Conservation (phyloP, 305 asterid genomes). For the Caryopteris hybrid region DNA sequence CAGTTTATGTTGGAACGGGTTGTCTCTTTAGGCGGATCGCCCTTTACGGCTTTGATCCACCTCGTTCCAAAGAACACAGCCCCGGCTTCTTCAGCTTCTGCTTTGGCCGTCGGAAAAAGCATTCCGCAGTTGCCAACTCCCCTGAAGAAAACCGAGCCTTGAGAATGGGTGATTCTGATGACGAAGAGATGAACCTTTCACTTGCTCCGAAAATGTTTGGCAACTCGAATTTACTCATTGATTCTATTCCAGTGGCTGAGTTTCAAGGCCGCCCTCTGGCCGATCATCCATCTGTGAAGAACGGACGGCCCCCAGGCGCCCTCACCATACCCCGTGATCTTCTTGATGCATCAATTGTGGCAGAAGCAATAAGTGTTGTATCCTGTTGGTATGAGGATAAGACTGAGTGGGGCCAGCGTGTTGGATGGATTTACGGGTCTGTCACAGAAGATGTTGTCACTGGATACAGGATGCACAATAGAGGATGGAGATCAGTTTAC, state of each 20-base stretch:
- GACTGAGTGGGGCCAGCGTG: conserved; percentile 78
- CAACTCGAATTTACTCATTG: conserved; percentile 55
- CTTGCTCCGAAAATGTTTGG: conserved; percentile 64
- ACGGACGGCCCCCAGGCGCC: conserved; percentile 73
- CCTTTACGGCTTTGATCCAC: conserved; percentile 72
- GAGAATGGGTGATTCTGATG: conserved; percentile 52
- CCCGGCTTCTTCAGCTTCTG: conserved; percentile 35
- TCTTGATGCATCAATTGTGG: conserved; percentile 62
- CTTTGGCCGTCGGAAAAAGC: conserved; percentile 33
- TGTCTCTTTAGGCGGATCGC: conserved; percentile 65
- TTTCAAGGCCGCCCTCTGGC: conserved; percentile 75
- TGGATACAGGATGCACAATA: conserved; percentile 71
- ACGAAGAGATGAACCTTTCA: conserved; percentile 45
- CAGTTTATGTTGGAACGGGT: conserved; percentile 74
- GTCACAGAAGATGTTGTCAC: conserved; percentile 76
- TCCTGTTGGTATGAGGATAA: conserved; percentile 82
- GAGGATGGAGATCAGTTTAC: conserved; percentile 75
- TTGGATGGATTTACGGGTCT: conserved; percentile 78
- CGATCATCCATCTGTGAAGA: conserved; percentile 73
- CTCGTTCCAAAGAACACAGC: conserved; percentile 59
- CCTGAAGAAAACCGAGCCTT: conserved; percentile 53
- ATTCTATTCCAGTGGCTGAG: conserved; percentile 67
- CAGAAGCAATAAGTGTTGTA: conserved; percentile 65
- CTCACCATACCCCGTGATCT: conserved; percentile 59
- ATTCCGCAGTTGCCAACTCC: conserved; percentile 26